Evolutionary conservation across 768 basidiomycete genomes (phyloP).

Genomic region (Clitopilus passeckerianus): DNA sequence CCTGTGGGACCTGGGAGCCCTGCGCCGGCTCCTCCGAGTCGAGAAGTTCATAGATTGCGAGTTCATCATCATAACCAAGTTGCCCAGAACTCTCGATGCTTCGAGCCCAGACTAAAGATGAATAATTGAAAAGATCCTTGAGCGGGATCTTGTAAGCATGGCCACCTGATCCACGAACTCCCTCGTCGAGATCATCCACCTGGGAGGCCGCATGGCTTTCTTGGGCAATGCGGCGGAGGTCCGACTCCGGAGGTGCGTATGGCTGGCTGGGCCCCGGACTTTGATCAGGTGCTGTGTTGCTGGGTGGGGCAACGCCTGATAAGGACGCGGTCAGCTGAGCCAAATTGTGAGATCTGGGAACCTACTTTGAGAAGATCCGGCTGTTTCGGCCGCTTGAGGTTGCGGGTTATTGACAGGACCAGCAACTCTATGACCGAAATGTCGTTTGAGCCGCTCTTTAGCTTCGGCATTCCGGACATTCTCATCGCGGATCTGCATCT

Average conservation of each 20-base stretch:
- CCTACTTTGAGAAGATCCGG: neutral
- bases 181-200: neutral
- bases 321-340: neutral
- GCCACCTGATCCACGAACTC: neutral
- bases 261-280: too few relatives aligned
- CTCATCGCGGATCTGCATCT: slow-evolving; percentile 23
- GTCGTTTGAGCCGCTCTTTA: slow-evolving; percentile 2
- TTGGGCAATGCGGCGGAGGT: neutral
- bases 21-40: too few relatives aligned
- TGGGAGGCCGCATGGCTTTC: neutral
- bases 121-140: neutral
- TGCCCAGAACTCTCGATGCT: neutral
- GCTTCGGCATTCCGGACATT: slow-evolving; percentile 1
- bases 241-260: neutral
- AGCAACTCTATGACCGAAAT: neutral
- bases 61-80: slow-evolving; percentile 1
- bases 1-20: too few relatives aligned
- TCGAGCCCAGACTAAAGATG: neutral
- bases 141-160: neutral
- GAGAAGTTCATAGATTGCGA: neutral
- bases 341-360: neutral
- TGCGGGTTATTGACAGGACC: neutral
- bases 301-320: too few relatives aligned
- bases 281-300: too few relatives aligned
- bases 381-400: neutral